phyloP scores from a whole-genome alignment of 805 yeast genomes.

The Lipomyces yamanashiensis region DNA sequence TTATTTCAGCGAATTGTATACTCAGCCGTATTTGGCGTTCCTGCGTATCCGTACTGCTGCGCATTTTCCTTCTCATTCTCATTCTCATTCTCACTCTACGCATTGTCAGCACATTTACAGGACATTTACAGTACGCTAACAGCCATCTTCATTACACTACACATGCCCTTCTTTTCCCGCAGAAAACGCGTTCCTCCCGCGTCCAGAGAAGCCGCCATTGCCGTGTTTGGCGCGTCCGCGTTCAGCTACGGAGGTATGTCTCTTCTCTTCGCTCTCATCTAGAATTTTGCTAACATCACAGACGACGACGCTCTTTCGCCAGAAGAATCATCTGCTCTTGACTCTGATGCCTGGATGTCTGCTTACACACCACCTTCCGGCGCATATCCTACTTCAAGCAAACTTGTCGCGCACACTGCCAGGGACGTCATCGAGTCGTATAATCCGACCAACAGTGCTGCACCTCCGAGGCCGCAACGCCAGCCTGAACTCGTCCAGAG shows the following conservation, averaged over 20 bases:
- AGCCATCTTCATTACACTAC: not conserved
- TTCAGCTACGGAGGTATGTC: conserved; percentile 17
- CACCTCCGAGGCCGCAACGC: conserved; percentile 4
- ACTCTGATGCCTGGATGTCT: conserved; percentile 30
- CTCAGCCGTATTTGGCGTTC: too few relatives aligned
- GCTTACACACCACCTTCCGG: conserved; percentile 23
- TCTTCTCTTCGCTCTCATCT: not conserved
- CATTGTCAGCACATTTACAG: not conserved
- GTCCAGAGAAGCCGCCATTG: conserved; percentile 29
- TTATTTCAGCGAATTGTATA: too few relatives aligned
- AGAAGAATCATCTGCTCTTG: conserved; percentile 32
- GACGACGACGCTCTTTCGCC: conserved; percentile 32
- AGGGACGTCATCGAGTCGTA: conserved; percentile 31
- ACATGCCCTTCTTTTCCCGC: conserved; percentile 22
- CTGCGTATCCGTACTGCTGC: not conserved
- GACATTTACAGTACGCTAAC: too few relatives aligned
- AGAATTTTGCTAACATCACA: not conserved
- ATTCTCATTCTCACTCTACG: too few relatives aligned
- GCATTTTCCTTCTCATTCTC: too few relatives aligned
- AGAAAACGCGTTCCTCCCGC: conserved; percentile 14
- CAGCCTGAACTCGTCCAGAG: not conserved
- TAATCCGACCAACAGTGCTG: conserved; percentile 10
- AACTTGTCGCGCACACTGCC: conserved; percentile 20
- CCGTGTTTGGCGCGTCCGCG: conserved; percentile 25
- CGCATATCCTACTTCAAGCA: conserved; percentile 26